Evolutionary conservation across 164 flowering plant species (phyloP), one percentile per base, ranked within the genome.

Genomic region (Pachysandra terminalis): DNA sequence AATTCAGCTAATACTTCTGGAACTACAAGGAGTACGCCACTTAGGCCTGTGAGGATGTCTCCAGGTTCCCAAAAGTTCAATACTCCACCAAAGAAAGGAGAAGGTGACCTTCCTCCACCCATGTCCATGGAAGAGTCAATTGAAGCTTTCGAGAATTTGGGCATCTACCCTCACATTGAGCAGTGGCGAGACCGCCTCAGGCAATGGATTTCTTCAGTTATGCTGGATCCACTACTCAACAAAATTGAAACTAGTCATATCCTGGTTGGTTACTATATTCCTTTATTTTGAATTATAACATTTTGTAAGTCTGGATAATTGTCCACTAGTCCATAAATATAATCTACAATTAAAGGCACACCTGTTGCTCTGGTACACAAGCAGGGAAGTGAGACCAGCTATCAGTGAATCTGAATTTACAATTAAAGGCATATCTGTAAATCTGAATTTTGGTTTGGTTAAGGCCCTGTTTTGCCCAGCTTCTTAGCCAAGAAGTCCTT

Each of bases 81-180:
- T 28, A 90, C 98, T 55, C 93, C 98, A 23, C 97, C 97, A 0
- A 91, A 89, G 80, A 91, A 91, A 77, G 96, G 91, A 71, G 98
- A 94, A 66, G 91, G 85, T 58, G 97, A 91, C 12, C 77, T 90
- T 65, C 96, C 98, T 70, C 71, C 82, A 19, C 88, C 98, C 19
- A 91, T 94, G 98, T 86, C 97, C 24, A 77, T 94, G 81, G 97
- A 91, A 80, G 96, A 91, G 72, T 67, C 86, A 32, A 80, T 89
- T 73, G 90, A 82, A 76, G 91, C 91, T 74, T 90, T 85, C 75
- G 83, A 86, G 71, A 79, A 74, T 72, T 70, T 91, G 75, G 96
- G 96, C 41, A 77, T 90, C 66, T 87, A 94, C 75, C 96, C 96
- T 64, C 84, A 85, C 66, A 90, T 94, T 64, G 98, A 94, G 83